Percentiles rank a stretch among this genome's conserved stretches.
These are phyloP conservation scores for Nicotiana undulata DNA, from an alignment of 257 asterid species.

Conservation along the genomic window DNA sequence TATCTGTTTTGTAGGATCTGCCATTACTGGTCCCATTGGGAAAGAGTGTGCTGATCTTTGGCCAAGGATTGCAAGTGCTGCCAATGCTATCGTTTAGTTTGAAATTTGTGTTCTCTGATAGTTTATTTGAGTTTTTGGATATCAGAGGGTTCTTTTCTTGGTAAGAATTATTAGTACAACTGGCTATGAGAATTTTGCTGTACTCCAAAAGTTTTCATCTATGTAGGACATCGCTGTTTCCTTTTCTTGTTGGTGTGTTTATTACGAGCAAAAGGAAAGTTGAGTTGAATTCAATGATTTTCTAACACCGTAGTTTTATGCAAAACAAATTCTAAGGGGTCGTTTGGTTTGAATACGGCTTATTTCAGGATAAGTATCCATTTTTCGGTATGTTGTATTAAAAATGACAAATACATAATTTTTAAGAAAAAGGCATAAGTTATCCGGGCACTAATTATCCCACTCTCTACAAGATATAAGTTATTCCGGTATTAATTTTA, in stretches of 20 bases:
- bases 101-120: slow-evolving; percentile 8
- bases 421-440: too few relatives aligned
- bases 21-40: slow-evolving; percentile 67
- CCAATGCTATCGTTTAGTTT: slow-evolving; percentile 42
- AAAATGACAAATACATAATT: too few relatives aligned
- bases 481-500: too few relatives aligned
- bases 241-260: neutral
- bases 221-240: neutral
- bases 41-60: slow-evolving; percentile 74
- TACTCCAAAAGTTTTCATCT: neutral
- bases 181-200: neutral
- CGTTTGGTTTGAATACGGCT: too few relatives aligned
- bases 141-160: neutral
- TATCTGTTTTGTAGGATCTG: slow-evolving; percentile 33
- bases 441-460: too few relatives aligned
- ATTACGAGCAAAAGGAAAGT: too few relatives aligned
- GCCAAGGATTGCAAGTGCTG: slow-evolving; percentile 71
- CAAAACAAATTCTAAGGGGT: too few relatives aligned
- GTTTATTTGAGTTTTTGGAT: neutral
- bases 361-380: too few relatives aligned
- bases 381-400: too few relatives aligned
- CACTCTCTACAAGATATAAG: too few relatives aligned
- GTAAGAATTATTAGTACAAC: neutral
- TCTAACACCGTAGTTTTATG: too few relatives aligned
- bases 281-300: too few relatives aligned